Conservation (phyloP, 495 filamentous ascomycete species). For the Chaetomium fimeti region DNA sequence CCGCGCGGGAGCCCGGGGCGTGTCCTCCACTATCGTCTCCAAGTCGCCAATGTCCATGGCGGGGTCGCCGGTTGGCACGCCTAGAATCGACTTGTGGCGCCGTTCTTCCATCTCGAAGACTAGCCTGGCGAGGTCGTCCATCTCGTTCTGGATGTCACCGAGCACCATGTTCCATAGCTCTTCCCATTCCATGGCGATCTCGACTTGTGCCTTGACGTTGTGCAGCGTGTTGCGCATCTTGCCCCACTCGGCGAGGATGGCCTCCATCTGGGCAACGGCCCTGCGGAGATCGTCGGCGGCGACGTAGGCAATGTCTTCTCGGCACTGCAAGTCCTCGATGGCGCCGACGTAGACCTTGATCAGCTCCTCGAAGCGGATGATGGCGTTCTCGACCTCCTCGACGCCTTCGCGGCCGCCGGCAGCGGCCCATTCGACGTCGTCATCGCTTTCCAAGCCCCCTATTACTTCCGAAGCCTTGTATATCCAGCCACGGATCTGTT, state of each 20-base stretch:
- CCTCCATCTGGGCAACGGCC: constrained; percentile 83
- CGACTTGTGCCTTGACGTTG: constrained; percentile 82
- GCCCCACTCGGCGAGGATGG: constrained; percentile 78
- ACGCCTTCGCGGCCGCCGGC: constrained; percentile 86
- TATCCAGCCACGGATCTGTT: constrained; percentile 91
- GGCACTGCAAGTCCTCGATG: constrained; percentile 81
- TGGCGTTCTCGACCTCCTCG: constrained; percentile 83
- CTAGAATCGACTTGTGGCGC: constrained; percentile 68
- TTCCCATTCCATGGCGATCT: constrained; percentile 98
- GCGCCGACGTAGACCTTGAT: constrained; percentile 86
- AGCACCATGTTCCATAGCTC: constrained; percentile 92
- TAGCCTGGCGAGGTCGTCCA: constrained; percentile 75
- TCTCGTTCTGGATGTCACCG: constrained; percentile 87
- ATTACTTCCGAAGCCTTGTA: constrained; percentile 84
- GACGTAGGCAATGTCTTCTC: constrained; percentile 72
- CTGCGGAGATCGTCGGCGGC: constrained; percentile 62
- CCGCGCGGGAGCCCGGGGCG: constrained; percentile 56
- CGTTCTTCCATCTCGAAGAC: constrained; percentile 98
- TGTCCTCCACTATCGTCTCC: constrained; percentile 91
- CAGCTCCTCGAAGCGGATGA: constrained; percentile 77
- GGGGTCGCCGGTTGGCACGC: constrained; percentile 52
- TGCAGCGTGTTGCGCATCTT: constrained; percentile 72
- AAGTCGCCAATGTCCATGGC: constrained; percentile 83
- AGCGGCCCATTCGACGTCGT: constrained; percentile 97
- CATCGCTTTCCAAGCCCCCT: constrained; percentile 80